Conservation (phyloP, 2,329 filamentous ascomycete genomes). For the Cryphonectria radicalis region DNA sequence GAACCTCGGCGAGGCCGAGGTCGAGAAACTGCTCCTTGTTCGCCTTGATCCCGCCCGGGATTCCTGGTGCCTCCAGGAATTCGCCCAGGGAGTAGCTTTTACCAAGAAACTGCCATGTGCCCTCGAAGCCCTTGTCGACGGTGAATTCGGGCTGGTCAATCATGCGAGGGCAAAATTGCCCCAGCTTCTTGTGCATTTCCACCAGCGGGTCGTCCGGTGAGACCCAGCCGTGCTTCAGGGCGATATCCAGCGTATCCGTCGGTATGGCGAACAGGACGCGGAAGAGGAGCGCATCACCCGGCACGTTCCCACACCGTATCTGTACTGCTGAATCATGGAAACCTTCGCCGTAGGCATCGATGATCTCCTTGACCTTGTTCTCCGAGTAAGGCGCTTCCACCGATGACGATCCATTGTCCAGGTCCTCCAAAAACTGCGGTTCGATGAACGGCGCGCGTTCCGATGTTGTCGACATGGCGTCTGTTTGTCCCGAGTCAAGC, state of each 20-base stretch:
- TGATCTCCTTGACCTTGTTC: conserved; percentile 17
- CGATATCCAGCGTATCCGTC: conserved; percentile 24
- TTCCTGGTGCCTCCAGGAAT: conserved; percentile 19
- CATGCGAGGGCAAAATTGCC: conserved; percentile 12
- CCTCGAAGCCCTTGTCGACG: conserved; percentile 22
- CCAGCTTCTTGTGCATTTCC: conserved; percentile 10
- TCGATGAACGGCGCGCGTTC: conserved; percentile 27
- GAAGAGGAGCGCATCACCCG: conserved; percentile 18
- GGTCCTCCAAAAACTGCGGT: conserved; percentile 27
- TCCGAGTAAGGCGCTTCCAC: conserved; percentile 19
- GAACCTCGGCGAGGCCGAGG: conserved; percentile 12
- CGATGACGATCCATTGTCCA: conserved; percentile 15
- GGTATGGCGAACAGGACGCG: conserved; percentile 25
- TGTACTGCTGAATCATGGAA: conserved; percentile 28
- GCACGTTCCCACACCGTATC: conserved; percentile 13
- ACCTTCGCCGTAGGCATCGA: conserved; percentile 25
- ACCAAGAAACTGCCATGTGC: conserved; percentile 22
- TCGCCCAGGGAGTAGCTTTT: conserved; percentile 10
- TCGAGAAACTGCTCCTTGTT: conserved; percentile 17
- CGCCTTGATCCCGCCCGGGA: conserved; percentile 24
- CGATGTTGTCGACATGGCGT: conserved; percentile 26
- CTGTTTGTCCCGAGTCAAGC: background rate
- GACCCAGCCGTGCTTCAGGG: conserved; percentile 21
- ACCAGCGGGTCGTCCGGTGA: conserved; percentile 19
- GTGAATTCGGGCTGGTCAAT: conserved; percentile 28